Evolutionary conservation across 805 yeast species (phyloP), one percentile per base, ranked within the genome.

Genomic region (Candida easanensis): DNA sequence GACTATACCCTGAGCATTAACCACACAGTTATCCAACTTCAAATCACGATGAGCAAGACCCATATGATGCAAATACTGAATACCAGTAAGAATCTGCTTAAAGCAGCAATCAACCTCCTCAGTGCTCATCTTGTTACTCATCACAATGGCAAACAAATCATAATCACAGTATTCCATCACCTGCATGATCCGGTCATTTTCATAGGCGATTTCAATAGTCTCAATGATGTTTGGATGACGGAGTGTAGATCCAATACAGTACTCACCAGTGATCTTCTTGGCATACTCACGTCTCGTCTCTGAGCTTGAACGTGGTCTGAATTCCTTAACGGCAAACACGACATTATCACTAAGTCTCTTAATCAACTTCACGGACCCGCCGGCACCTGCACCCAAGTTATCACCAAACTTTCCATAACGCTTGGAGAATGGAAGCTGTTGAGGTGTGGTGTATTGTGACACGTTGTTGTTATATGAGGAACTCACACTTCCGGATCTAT

Each of bases 161-260:
- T 77, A 89, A 53, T 90, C 96, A 63, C 96, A 89, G 63, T 88
- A 90, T 60, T 90, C 97, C 95, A 90, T 85, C 36, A 90, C 90
- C 65, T 90, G 97, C 54, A 84, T 79, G 45, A 88, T 84, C 44
- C 91, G 73, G 49, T 87, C 93, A 52, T 84, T 80, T 57, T 90
- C 97, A 64, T 88, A 88, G 36, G 90, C 84, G 40, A 90, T 88
- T 60, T 90, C 97, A 41, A 90, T 79, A 1, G 97, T 90, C 62
- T 87, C 91, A 45, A 90, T 85, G 51, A 90, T 85, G 61, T 90
- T 89, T 17, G 95, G 88, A 63, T 90, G 95, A 59, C 85, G 84
- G 49, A 90, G 71, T 1, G 97, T 85, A 1, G 91, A 82, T 1
- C 97, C 97, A 56, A 90, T 86, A 68, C 97, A 89, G 65, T 88